These are phyloP conservation scores for Russula compacta DNA, from an alignment of 768 basidiomycete species.

Conservation along the genomic window DNA sequence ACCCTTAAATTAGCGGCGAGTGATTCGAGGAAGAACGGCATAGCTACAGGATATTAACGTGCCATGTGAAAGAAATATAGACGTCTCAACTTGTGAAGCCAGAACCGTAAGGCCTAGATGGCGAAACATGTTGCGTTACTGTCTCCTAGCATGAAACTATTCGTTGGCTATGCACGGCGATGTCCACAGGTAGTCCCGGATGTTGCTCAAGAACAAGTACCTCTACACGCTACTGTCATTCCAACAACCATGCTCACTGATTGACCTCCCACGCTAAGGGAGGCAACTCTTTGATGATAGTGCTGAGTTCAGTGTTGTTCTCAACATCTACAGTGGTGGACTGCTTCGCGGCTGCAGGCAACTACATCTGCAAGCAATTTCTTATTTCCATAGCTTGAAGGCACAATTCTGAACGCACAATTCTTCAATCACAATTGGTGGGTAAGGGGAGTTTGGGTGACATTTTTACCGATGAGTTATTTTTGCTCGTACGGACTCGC, in stretches of 20 bases:
- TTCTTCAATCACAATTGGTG: neutral
- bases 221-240: too few species aligned
- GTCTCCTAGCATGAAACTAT: neutral
- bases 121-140: neutral
- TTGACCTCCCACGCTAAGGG: neutral
- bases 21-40: slow-evolving; percentile 89
- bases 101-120: neutral
- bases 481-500: neutral
- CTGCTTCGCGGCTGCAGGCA: neutral
- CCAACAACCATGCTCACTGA: too few species aligned
- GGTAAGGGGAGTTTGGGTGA: neutral
- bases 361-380: neutral
- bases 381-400: neutral
- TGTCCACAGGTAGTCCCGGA: neutral
- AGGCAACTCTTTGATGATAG: neutral
- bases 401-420: too few species aligned
- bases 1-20: slow-evolving; percentile 52
- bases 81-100: neutral
- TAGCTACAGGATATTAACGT: slow-evolving; percentile 72
- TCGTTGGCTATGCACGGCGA: neutral
- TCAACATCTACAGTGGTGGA: neutral
- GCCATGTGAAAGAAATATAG: neutral
- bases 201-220: too few species aligned
- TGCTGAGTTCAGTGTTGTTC: neutral
- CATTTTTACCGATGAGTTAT: neutral